Evolutionary conservation across 352 stramenopile species (phyloP).

Genomic region (Phytophthora fragariae): DNA sequence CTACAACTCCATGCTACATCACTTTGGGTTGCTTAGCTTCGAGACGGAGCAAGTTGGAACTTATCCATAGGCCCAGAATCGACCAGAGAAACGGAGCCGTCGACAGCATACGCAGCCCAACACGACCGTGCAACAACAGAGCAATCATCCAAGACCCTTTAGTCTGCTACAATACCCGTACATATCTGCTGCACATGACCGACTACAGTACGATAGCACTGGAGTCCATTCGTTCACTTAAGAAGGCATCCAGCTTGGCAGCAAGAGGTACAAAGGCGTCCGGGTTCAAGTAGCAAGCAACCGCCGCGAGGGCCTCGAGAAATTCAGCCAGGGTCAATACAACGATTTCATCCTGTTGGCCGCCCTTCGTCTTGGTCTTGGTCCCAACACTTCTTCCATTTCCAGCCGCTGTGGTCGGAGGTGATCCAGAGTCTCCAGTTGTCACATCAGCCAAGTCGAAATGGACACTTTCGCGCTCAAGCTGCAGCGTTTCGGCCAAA

Average conservation of each 20-base stretch:
- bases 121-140: background rate
- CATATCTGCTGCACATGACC: background rate
- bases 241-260: constrained; percentile 67
- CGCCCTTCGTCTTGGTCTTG: constrained; percentile 12
- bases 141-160: background rate
- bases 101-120: background rate
- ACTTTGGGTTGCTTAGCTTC: background rate
- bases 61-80: background rate
- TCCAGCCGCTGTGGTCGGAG: background rate
- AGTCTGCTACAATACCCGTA: background rate
- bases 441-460: constrained; percentile 24
- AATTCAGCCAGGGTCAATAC: constrained; percentile 73
- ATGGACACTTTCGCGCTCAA: constrained; percentile 66
- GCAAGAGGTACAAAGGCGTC: constrained; percentile 69
- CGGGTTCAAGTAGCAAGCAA: constrained; percentile 68
- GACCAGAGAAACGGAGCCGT: background rate
- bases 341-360: constrained; percentile 32
- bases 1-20: background rate
- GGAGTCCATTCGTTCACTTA: constrained; percentile 44
- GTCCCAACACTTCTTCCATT: background rate
- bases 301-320: constrained; percentile 57
- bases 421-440: background rate
- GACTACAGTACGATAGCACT: constrained; percentile 16
- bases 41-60: background rate
- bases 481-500: constrained; percentile 62